Conservation (phyloP, 164 flowering plant species). For the Warburgia ugandensis region DNA sequence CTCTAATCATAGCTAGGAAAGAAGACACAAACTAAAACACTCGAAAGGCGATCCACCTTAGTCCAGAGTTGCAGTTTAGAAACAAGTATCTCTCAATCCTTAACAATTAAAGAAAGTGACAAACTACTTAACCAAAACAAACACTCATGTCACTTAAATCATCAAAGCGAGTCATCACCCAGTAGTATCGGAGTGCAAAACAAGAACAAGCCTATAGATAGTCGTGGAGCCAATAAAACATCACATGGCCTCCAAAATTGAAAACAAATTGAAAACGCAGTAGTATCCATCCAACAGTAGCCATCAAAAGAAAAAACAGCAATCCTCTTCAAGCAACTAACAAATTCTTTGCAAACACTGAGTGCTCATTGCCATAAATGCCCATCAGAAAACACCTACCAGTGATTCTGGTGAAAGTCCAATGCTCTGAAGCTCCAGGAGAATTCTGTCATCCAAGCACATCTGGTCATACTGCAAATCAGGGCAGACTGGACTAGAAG, state of each 20-base stretch:
- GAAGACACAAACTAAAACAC: background rate
- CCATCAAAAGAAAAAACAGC: too few species aligned
- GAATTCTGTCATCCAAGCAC: constrained; percentile 54
- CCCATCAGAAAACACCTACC: constrained; percentile 41
- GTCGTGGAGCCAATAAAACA: background rate
- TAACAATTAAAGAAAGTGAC: background rate
- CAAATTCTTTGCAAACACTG: too few species aligned
- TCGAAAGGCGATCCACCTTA: background rate
- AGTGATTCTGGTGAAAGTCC: constrained; percentile 56
- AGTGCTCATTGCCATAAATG: too few species aligned
- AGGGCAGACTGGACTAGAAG: constrained; percentile 27
- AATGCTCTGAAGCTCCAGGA: constrained; percentile 63
- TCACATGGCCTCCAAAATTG: too few species aligned
- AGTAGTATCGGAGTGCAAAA: background rate
- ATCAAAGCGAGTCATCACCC: too few species aligned
- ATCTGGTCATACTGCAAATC: constrained; percentile 47
- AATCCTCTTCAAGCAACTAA: too few species aligned
- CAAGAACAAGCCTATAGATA: background rate
- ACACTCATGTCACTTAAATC: background rate
- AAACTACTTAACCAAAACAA: background rate
- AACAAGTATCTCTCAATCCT: background rate
- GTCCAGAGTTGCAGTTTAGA: background rate
- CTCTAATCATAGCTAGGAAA: background rate
- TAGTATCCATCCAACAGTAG: too few species aligned
- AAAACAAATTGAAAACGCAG: too few species aligned